These are phyloP conservation scores for Cubamyces lactineus DNA, from an alignment of 768 basidiomycete species.

Conservation along the genomic window DNA sequence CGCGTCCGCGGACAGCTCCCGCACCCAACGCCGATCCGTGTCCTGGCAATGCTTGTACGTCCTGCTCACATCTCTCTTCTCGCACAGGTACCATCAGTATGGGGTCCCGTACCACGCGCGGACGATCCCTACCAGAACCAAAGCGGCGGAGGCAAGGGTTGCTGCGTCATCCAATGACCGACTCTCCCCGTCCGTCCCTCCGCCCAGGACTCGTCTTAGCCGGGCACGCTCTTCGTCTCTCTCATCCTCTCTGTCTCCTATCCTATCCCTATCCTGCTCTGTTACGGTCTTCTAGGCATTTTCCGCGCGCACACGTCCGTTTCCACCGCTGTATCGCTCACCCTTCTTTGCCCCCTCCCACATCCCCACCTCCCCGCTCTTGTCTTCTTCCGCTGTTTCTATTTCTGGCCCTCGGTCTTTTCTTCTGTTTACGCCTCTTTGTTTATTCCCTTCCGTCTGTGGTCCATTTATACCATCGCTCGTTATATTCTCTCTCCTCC, in stretches of 20 bases:
- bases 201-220: background rate
- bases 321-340: constrained; percentile 14
- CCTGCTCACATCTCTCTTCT: constrained; percentile 3
- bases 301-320: constrained; percentile 8
- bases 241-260: background rate
- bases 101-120: constrained; percentile 87
- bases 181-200: constrained; percentile 8
- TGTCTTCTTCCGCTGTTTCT: constrained; percentile 1
- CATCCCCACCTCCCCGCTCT: constrained; percentile 7
- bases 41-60: background rate
- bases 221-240: constrained; percentile 1
- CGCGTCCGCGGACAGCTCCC: constrained; percentile 12
- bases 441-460: constrained; percentile 22
- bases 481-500: constrained; percentile 23
- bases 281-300: constrained; percentile 9
- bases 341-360: background rate
- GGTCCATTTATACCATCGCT: constrained; percentile 33
- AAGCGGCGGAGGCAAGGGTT: constrained; percentile 35
- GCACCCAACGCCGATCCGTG: background rate
- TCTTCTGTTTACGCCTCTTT: constrained; percentile 1
- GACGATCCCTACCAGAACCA: constrained; percentile 94
- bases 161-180: constrained; percentile 36
- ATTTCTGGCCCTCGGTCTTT: background rate
- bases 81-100: constrained; percentile 84
- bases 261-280: constrained; percentile 11